Base-by-base conservation (phyloP, 495 filamentous ascomycete species). In the Bacidia gigantensis region DNA sequence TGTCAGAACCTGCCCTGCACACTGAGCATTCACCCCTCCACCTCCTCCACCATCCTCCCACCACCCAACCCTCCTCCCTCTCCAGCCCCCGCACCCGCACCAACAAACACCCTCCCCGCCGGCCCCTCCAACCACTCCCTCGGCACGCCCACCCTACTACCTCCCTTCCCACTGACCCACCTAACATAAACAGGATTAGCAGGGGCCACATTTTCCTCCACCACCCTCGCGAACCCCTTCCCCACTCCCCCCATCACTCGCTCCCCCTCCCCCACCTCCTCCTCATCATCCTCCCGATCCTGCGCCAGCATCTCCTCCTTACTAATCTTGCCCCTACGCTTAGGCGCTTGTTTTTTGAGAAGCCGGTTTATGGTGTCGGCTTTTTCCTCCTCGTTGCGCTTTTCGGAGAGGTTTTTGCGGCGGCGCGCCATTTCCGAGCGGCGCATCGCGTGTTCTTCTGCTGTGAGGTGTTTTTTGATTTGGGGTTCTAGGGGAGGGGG, bases 311-410 rank as follows among this genome's bases (percentile, higher is more conserved):
- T 64, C 32, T 79, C 74, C 3, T 64, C 71, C 10, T 70, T 72
- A 7, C 69, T 63, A 26, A 69, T 67, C 53, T 69, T 72, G 44
- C 74, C 79, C 41, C 74, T 82, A 56, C 74, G 82, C 67, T 96
- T 97, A 20, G 90, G 89, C 3, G 88, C 86, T 69, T 96, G 93
- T 61, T 95, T 95, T 66, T 89, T 88, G 49, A 97, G 80, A 24
- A 98, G 80, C 49, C 90, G 87, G 68, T 97, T 96, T 73, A 98
- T 96, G 12, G 92, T 98, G 65, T 96, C 90, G 83, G 95, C 89
- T 80, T 98, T 98, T 70, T 97, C 93, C 71, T 98, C 93, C 62
- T 98, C 93, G 52, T 95, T 92, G 23, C 92, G 84, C 73, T 96
- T 95, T 64, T 97, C 92, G 57, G 85, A 92, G n/a, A 98, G 76